These are phyloP conservation scores for Pyrenochaeta sp. DNA, from an alignment of 2,329 filamentous ascomycete species.

Conservation along the genomic window DNA sequence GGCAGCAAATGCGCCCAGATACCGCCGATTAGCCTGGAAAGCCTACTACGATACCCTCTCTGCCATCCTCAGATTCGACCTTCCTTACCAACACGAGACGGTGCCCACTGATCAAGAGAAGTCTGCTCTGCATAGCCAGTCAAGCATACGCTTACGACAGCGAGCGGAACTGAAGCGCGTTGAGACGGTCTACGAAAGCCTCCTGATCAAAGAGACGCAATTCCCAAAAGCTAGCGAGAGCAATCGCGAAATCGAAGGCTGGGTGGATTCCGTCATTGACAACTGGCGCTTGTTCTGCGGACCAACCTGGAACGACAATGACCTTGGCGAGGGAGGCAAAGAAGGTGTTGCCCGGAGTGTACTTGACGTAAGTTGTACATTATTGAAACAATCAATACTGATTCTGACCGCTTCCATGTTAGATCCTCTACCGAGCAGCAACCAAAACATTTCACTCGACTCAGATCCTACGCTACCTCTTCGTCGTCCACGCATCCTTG, in stretches of 20 bases:
- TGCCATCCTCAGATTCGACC: slow-evolving; percentile 71
- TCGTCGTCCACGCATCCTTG: slow-evolving; percentile 83
- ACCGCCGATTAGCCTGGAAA: slow-evolving; percentile 76
- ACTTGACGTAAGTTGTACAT: slow-evolving; percentile 63
- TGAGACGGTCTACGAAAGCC: slow-evolving; percentile 78
- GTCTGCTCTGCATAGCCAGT: slow-evolving; percentile 26
- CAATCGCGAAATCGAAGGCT: slow-evolving; percentile 80
- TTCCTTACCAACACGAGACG: slow-evolving; percentile 64
- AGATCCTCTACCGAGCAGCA: slow-evolving; percentile 87
- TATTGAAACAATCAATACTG: not conserved
- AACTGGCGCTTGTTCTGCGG: slow-evolving; percentile 89
- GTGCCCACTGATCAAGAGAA: slow-evolving; percentile 28
- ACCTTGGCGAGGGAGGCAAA: slow-evolving; percentile 82
- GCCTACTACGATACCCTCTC: slow-evolving; percentile 85
- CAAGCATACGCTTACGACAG: slow-evolving; percentile 56
- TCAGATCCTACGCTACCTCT: slow-evolving; percentile 82
- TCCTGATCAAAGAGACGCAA: slow-evolving; percentile 77
- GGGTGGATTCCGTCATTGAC: slow-evolving; percentile 77
- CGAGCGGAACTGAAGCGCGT: slow-evolving; percentile 79
- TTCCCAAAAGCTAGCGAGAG: slow-evolving; percentile 86
- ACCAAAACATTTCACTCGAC: slow-evolving; percentile 97
- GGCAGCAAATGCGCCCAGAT: slow-evolving; percentile 25
- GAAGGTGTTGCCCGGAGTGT: slow-evolving; percentile 76
- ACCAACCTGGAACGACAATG: slow-evolving; percentile 78
- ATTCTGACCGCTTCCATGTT: slow-evolving; percentile 9